Conservation (phyloP, 345 rosid genomes). For the Hibiscus mutabilis region DNA sequence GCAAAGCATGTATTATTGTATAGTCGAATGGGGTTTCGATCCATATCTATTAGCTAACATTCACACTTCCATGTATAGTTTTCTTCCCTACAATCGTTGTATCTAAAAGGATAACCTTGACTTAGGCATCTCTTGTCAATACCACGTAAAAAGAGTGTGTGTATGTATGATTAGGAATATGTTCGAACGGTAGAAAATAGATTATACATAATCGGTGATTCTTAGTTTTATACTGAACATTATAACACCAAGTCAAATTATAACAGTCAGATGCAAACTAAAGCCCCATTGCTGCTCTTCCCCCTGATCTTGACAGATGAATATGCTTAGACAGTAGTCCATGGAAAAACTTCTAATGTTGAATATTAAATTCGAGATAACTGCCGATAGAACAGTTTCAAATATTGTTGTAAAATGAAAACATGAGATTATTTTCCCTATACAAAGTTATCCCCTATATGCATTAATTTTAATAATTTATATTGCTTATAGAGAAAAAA, state of each 20-base stretch:
- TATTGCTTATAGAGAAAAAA: no score
- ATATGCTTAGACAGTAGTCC: not conserved
- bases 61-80: not conserved
- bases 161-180: no score
- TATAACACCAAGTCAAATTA: no score
- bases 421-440: not conserved
- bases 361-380: not conserved
- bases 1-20: not conserved
- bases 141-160: no score
- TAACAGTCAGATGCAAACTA: not conserved
- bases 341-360: not conserved
- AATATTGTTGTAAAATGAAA: not conserved
- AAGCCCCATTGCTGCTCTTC: not conserved
- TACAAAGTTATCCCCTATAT: not conserved
- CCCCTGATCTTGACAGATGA: not conserved
- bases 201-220: no score
- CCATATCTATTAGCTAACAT: no score
- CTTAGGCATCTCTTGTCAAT: no score
- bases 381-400: not conserved
- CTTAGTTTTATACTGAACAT: no score
- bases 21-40: constrained; percentile 1
- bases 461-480: not conserved
- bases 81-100: no score
- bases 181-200: no score
- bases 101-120: no score